Base-by-base conservation (phyloP, 306 rosid genomes). In the Macrotyloma uniflorum region DNA sequence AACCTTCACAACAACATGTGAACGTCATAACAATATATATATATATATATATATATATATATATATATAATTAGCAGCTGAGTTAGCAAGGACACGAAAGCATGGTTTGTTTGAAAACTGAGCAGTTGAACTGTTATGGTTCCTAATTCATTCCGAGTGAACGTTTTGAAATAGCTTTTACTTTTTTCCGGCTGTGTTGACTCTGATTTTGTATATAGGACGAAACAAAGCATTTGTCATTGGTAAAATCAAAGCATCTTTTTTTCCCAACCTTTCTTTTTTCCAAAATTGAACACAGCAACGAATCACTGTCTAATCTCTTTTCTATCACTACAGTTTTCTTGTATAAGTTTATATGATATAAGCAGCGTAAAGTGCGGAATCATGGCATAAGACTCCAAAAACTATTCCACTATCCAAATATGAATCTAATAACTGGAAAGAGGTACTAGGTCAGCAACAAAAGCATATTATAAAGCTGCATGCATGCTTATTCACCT, bases 341-440 rank as follows among this genome's bases (percentile, higher is more conserved):
- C 22, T 54, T 55, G 66, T 2, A 72, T 20, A 35, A 35, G 51
- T 51, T 72, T 20, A 53, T 55, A 35, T 72, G n/a, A 72, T 55
- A n/a, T 73, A 23, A 38, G 67, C 74, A 72, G 83, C 83, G 79
- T 12, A 57, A 50, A 79, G 49, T 32, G 67, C 83, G 79, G 83
- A 79, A 32, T 28, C 67, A 50, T n/a, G 35, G 8, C 26, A 70
- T 26, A 72, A 72, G 28, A 38, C 58, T 72, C 69, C 83, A 72
- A 51, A 78, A 42, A 38, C 51, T 13, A 42, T 11, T 14, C 0
- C 33, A 63, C 70, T 63, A 63, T 70, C 71, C 35, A 72, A 36
- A 70, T 49, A 70, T 20, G 19, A n/a, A 38, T 72, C n/a, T 50
- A 18, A 8, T 57, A 50, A 50, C 79, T 38, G 51, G 35, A 63